Evolutionary conservation across 345 rosid genomes (phyloP), one percentile per base, ranked within the genome.

Genomic region (Fremontodendron californicum): DNA sequence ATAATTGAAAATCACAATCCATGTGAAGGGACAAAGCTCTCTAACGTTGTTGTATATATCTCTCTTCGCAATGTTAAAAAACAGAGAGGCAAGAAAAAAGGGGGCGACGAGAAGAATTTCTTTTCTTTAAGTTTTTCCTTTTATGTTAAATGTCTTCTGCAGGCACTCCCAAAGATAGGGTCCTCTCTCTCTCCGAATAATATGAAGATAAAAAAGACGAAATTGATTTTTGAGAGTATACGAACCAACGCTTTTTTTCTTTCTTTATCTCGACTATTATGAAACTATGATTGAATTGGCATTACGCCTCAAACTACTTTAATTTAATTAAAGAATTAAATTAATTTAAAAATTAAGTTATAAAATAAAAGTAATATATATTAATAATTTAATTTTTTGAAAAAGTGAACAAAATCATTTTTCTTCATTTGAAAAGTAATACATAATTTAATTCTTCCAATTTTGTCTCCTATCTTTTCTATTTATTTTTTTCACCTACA

Each of bases 111-210:
- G 64, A 31, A 9, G 43, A n/a, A 46, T 48, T 25, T 19, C 11
- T 0, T 27, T 67, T 18, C 1, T 7, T n/a, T 52, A 0, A 33
- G n/a, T 33, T 52, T 19, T 42, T 15, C 33, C 25, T 46, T 52
- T 64, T 3, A 25, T 1, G 64, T 25, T 42, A 33, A 51, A 21
- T 48, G 37, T 49, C 39, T 40, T 58, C 60, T 60, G 79, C 72
- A 77, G 78, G 39, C 74, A 81, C 64, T 33, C 35, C 70, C 82
- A 61, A 78, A 79, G 88, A 85, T 81, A 83, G 83, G 81, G 78
- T 57, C 2, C 0, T 25, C 31, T 25, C 33, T 54, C 69, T 10
- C 29, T 31, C 77, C 75, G 81, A 82, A 82, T 85, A 69, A 81
- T 77, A 63, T 9, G 65, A 62, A 68, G 35, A 33, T 3, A 75